Evolutionary conservation across 352 stramenopile species (phyloP).

Genomic region (Pythium myriotylum): DNA sequence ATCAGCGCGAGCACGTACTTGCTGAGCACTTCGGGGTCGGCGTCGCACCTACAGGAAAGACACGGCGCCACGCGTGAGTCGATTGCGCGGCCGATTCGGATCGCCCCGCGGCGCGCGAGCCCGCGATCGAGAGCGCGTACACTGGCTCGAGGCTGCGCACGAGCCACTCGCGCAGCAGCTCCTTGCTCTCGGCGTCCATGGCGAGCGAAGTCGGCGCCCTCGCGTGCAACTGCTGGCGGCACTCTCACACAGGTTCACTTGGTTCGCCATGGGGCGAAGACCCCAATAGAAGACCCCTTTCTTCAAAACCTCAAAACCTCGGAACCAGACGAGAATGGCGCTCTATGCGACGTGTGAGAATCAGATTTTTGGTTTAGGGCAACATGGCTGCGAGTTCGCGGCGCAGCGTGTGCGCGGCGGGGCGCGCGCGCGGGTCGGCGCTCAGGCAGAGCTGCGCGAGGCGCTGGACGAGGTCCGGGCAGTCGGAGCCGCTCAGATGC

Average conservation of each 20-base stretch:
- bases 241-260: too few species aligned
- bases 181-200: constrained; percentile 81
- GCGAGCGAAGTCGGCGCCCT: background rate
- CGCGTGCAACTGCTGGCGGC: too few species aligned
- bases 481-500: constrained; percentile 13
- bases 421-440: constrained; percentile 4
- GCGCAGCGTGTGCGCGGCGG: constrained; percentile 8
- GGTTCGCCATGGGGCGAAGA: constrained; percentile 16
- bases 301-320: constrained; percentile 19
- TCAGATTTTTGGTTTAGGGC: too few species aligned
- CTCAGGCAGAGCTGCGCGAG: constrained; percentile 24
- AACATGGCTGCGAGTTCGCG: constrained; percentile 19
- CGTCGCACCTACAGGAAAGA: constrained; percentile 62
- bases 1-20: constrained; percentile 88
- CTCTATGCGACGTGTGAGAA: constrained; percentile 22
- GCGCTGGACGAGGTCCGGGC: constrained; percentile 9
- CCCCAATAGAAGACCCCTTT: constrained; percentile 15
- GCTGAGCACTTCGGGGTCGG: constrained; percentile 83
- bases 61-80: too few species aligned
- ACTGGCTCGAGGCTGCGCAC: constrained; percentile 84
- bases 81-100: constrained; percentile 6
- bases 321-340: background rate
- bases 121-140: constrained; percentile 40
- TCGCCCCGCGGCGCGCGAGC: background rate
- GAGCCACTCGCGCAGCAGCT: constrained; percentile 87